A percentile compares a stretch with the other conserved stretches of the same genome.
These are phyloP conservation scores for Mrakia blollopis DNA, from an alignment of 768 basidiomycete species.

Conservation along the genomic window DNA sequence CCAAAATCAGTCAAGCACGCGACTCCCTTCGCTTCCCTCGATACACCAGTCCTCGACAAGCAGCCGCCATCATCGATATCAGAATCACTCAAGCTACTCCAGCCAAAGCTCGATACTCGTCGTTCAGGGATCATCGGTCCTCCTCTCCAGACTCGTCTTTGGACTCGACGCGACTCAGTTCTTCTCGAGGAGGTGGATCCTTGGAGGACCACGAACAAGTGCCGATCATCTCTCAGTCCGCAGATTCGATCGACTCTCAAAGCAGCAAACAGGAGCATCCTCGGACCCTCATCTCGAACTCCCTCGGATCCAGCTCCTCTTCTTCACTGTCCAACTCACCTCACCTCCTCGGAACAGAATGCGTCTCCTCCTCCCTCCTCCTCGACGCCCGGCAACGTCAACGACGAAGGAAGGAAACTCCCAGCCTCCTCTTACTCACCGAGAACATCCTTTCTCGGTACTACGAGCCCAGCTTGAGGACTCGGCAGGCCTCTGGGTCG, in stretches of 20 bases:
- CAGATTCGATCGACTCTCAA: background rate
- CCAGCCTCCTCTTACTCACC: background rate
- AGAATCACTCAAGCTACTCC: background rate
- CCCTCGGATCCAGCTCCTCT: background rate
- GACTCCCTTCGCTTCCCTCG: background rate
- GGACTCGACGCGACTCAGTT: background rate
- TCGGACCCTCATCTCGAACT: background rate
- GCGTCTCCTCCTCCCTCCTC: background rate
- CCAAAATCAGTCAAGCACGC: background rate
- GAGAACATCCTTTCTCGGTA: background rate
- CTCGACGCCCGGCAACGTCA: no score
- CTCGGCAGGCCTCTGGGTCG: background rate
- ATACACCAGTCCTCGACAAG: background rate
- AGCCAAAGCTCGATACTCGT: no score
- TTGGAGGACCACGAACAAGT: background rate
- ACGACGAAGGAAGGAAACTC: background rate
- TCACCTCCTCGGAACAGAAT: background rate
- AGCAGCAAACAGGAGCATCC: background rate
- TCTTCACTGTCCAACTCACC: background rate
- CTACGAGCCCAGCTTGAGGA: background rate
- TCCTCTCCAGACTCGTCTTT: background rate
- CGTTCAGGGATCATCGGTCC: background rate
- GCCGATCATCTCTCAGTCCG: background rate
- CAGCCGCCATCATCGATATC: background rate
- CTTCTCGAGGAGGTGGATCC: background rate